phyloP scores from a whole-genome alignment of 352 stramenopile species.

The Globisporangium lucens region DNA sequence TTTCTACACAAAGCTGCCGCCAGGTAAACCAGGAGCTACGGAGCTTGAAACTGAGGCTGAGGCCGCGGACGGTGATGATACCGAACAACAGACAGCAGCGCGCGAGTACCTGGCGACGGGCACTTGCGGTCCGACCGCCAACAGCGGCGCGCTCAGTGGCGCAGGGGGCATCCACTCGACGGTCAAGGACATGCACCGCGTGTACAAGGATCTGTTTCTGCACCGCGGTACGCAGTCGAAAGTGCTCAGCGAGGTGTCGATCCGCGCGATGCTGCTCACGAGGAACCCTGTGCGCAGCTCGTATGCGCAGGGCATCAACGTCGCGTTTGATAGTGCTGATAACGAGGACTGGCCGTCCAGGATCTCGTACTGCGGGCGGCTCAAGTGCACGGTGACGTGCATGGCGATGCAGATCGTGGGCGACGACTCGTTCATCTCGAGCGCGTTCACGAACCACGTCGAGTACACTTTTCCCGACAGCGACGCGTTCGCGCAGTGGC shows the following conservation, averaged over 20 bases:
- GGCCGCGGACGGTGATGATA: neutral
- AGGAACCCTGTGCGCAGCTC: slow-evolving; percentile 31
- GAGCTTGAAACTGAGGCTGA: neutral
- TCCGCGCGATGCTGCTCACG: slow-evolving; percentile 40
- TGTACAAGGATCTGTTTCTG: slow-evolving; percentile 62
- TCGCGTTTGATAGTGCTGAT: slow-evolving; percentile 27
- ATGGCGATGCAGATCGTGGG: slow-evolving; percentile 46
- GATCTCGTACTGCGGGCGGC: slow-evolving; percentile 48
- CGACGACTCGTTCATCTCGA: slow-evolving; percentile 39
- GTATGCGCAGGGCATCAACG: slow-evolving; percentile 44
- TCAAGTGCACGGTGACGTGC: slow-evolving; percentile 50
- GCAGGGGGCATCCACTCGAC: slow-evolving; percentile 44
- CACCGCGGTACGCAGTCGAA: slow-evolving; percentile 36
- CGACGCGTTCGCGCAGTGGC: slow-evolving; percentile 38
- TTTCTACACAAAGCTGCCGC: slow-evolving; percentile 34
- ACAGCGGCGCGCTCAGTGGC: slow-evolving; percentile 27
- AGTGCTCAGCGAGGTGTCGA: slow-evolving; percentile 37
- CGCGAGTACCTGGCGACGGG: slow-evolving; percentile 34
- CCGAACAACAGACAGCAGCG: neutral
- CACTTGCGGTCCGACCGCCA: slow-evolving; percentile 43
- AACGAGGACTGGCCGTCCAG: slow-evolving; percentile 29
- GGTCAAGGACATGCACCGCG: slow-evolving; percentile 52
- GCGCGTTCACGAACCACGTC: slow-evolving; percentile 48
- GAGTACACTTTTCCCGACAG: slow-evolving; percentile 33
- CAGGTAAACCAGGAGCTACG: slow-evolving; percentile 3